Conservation (phyloP, 305 asterid genomes). For the Withania somnifera region DNA sequence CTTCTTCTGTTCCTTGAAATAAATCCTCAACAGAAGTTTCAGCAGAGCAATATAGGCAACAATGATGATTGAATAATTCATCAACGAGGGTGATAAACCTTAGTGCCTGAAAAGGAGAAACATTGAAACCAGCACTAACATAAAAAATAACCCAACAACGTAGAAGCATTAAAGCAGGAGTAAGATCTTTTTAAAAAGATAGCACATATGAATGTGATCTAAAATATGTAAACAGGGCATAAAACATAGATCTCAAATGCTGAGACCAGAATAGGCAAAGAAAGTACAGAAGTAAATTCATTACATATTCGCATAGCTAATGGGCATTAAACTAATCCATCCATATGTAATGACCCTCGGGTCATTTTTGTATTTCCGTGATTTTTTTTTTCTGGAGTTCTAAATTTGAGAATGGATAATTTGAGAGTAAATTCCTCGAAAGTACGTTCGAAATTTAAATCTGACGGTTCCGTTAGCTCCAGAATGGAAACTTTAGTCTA, state of each 20-base stretch:
- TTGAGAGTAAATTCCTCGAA: too few species aligned
- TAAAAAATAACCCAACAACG: background rate
- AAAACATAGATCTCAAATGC: background rate
- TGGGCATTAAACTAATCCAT: background rate
- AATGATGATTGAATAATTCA: slow-evolving; percentile 91
- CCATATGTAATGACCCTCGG: too few species aligned
- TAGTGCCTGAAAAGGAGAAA: slow-evolving; percentile 53
- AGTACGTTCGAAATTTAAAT: too few species aligned
- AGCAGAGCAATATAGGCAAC: slow-evolving; percentile 74
- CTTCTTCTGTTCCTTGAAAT: slow-evolving; percentile 98
- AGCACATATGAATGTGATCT: background rate
- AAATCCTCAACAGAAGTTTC: slow-evolving; percentile 70
- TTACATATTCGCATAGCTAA: background rate
- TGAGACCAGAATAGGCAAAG: background rate
- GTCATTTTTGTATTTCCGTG: too few species aligned
- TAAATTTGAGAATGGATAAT: too few species aligned
- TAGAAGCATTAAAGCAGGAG: background rate
- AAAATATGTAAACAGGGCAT: background rate
- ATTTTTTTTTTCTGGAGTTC: too few species aligned
- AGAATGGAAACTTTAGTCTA: too few species aligned
- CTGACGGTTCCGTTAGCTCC: too few species aligned
- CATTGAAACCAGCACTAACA: background rate
- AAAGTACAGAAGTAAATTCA: background rate
- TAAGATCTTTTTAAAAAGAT: background rate
- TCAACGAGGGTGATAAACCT: slow-evolving; percentile 91